Evolutionary conservation across 2,329 filamentous ascomycete genomes (phyloP).

Genomic region (Pseudogymnoascus sp.): DNA sequence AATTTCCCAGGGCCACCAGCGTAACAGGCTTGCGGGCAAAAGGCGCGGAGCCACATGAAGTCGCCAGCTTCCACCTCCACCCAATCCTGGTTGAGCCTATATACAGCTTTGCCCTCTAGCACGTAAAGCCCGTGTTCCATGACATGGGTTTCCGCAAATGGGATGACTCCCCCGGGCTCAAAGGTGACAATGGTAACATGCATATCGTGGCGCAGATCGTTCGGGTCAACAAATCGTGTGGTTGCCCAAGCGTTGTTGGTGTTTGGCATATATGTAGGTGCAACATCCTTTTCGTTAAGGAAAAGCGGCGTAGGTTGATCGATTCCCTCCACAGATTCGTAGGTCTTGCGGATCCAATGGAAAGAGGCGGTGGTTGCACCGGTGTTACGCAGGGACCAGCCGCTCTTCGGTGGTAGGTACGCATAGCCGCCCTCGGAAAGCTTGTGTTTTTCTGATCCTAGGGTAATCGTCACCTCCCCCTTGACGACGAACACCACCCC

Average conservation of each 20-base stretch:
- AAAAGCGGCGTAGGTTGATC: background rate
- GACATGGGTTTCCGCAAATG: conserved; percentile 3
- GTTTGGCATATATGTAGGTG: conserved; percentile 1
- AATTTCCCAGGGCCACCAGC: conserved; percentile 6
- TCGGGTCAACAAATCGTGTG: conserved; percentile 8
- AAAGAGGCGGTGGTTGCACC: conserved; percentile 1
- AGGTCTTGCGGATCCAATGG: conserved; percentile 5
- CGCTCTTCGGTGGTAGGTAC: conserved; percentile 5
- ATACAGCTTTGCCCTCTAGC: background rate
- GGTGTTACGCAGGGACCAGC: background rate
- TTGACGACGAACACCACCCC: conserved; percentile 1
- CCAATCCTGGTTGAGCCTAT: conserved; percentile 8
- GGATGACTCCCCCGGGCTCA: conserved; percentile 1
- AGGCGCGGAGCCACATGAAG: conserved; percentile 8
- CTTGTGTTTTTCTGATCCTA: background rate
- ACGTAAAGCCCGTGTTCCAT: conserved; percentile 6
- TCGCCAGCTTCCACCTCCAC: conserved; percentile 6
- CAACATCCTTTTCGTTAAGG: conserved; percentile 6
- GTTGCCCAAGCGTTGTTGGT: conserved; percentile 1
- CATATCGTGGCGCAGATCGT: conserved; percentile 9
- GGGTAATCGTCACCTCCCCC: conserved; percentile 3
- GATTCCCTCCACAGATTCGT: conserved; percentile 1
- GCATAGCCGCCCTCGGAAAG: conserved; percentile 8
- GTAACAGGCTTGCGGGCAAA: conserved; percentile 3
- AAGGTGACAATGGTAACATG: conserved; percentile 9